A percentile compares a stretch with the other conserved stretches of the same genome.
Conservation (phyloP, 768 basidiomycete genomes). For the Coprinopsis strossmayeri region DNA sequence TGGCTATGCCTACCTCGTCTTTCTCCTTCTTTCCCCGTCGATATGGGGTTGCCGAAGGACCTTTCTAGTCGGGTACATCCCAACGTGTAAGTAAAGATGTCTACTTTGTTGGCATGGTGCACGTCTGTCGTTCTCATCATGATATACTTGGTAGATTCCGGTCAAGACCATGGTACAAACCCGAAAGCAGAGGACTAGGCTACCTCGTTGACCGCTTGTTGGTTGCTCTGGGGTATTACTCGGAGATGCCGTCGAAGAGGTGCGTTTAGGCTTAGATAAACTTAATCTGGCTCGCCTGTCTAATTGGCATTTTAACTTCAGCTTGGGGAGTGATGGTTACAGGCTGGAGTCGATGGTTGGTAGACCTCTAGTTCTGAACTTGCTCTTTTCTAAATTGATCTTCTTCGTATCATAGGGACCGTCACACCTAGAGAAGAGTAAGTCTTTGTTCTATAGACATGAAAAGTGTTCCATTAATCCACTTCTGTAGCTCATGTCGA, state of each 20-base stretch:
- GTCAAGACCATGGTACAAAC: slow-evolving; percentile 42
- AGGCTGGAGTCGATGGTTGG: no score
- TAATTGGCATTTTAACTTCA: not conserved
- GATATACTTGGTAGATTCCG: no score
- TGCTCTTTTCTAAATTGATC: no score
- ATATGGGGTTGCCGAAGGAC: slow-evolving; percentile 18
- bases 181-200: slow-evolving; percentile 18
- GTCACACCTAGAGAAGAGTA: not conserved
- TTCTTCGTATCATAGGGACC: not conserved
- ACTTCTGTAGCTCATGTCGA: not conserved
- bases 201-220: not conserved
- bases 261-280: not conserved
- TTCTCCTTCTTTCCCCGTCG: slow-evolving; percentile 17
- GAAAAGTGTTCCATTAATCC: not conserved
- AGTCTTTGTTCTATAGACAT: not conserved
- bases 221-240: not conserved
- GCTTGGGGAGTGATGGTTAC: not conserved
- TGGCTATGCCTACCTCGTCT: slow-evolving; percentile 34
- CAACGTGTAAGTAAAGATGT: slow-evolving; percentile 18
- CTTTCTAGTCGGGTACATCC: slow-evolving; percentile 18
- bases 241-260: not conserved
- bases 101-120: not conserved
- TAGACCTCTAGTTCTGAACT: no score
- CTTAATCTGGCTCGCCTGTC: not conserved
- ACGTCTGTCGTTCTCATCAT: no score